Evolutionary conservation across 371 early-diverging fungal species (phyloP), one percentile per base, ranked within the genome.

Genomic region (Vairimorpha necatrix): DNA sequence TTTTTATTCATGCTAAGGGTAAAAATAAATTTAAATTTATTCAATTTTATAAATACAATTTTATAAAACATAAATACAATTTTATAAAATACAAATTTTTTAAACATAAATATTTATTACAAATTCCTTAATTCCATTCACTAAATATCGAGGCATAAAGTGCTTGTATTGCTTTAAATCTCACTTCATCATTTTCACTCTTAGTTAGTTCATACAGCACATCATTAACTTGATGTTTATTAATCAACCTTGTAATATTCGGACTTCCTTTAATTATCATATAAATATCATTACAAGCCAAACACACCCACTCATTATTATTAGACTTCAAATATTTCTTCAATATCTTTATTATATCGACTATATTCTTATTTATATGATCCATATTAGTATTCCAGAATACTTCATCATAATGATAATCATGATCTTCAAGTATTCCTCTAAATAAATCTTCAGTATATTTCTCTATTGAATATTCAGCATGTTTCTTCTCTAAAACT

Each of bases 241-340:
- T 28, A 18, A 84, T 39, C 2, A 78, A 11, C 20, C 30, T 34
- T 24, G 72, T 46, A 24, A 81, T 70, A 20, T 79, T 75, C 14
- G 84, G 84, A 32, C 58, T 53, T 47, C 48, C 72, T 66, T 82
- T 80, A n/a, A 78, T 56, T 20, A 84, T 47, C 70, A 72, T 72
- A 47, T 82, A 82, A 26, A 84, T 73, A 56, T 84, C 84, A 75
- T 81, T 84, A 34, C 81, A 66, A 48, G 84, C 74, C 26, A 84
- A 62, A 63, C 82, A 84, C 11, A 81, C 60, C 42, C 72, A 79
- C 16, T 75, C 58, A 20, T 38, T 60, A 42, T 82, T 75, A 14
- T 80, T 61, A 32, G 80, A 78, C 65, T 77, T 79, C 32, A 84
- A 58, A 69, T 82, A 84, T 54, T 76, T 79, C 62, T 82, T 84